phyloP scores from a whole-genome alignment of 768 basidiomycete species.

The Cyclocybe cylindracea region DNA sequence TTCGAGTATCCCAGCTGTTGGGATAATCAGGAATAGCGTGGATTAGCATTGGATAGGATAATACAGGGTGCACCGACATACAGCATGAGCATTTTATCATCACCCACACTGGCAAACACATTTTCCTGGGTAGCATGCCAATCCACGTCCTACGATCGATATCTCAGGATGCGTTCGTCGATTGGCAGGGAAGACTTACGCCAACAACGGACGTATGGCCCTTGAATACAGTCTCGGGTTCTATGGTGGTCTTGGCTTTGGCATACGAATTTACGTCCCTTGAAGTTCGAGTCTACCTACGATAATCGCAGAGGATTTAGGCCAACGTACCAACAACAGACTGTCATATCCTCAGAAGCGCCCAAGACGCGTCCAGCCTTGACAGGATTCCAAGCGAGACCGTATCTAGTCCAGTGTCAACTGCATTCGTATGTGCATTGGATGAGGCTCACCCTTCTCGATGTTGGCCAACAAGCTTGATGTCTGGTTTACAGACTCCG shows the following conservation, averaged over 20 bases:
- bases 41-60: conserved; percentile 5
- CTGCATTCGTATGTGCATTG: background rate
- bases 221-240: conserved; percentile 80
- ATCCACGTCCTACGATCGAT: conserved; percentile 78
- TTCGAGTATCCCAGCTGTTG: conserved; percentile 89
- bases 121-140: conserved; percentile 87
- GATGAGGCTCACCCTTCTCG: conserved; percentile 79
- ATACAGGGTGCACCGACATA: conserved; percentile 26
- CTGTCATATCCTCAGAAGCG: conserved; percentile 93
- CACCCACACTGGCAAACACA: conserved; percentile 92
- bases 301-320: background rate
- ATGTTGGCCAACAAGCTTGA: conserved; percentile 85
- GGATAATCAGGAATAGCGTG: conserved; percentile 10
- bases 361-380: conserved; percentile 86
- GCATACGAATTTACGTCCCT: conserved; percentile 94
- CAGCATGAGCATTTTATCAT: conserved; percentile 94
- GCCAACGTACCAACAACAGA: conserved; percentile 81
- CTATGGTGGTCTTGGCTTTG: conserved; percentile 75
- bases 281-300: conserved; percentile 2
- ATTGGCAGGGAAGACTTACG: conserved; percentile 45
- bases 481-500: conserved; percentile 87
- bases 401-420: conserved; percentile 58
- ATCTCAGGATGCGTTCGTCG: conserved; percentile 5
- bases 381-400: conserved; percentile 88
- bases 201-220: conserved; percentile 94